Conservation (phyloP, 176 grass and related monocot genomes). For the Otatea glauca region DNA sequence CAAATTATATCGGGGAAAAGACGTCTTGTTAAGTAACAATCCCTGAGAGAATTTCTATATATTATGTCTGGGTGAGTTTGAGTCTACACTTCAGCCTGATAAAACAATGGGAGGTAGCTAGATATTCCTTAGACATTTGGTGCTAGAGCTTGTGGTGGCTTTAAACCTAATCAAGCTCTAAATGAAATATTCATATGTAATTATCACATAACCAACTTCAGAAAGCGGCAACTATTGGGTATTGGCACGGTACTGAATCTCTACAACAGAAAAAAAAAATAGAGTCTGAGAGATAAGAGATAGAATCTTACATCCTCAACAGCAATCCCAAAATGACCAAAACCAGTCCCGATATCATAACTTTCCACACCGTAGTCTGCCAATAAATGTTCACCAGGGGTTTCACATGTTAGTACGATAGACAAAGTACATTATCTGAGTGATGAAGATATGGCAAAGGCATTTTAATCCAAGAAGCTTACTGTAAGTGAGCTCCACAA, state of each 20-base stretch:
- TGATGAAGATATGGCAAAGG: not conserved
- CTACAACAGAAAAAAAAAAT: not conserved
- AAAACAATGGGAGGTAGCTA: not conserved
- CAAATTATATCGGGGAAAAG: conserved; percentile 4
- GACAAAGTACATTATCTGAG: not conserved
- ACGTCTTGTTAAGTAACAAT: not conserved
- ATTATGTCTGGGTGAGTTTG: conserved; percentile 5
- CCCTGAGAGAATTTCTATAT: not conserved
- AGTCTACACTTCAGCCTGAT: not conserved
- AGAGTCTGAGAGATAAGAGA: not conserved
- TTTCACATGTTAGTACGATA: conserved; percentile 14
- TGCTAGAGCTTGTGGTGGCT: not conserved
- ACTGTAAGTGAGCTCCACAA: conserved; percentile 94
- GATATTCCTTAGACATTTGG: conserved; percentile 1
- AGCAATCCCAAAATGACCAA: conserved; percentile 92
- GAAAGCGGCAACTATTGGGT: not conserved
- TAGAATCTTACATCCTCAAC: conserved; percentile 81
- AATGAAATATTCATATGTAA: not conserved
- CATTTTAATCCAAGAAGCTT: conserved; percentile 42
- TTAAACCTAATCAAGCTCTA: conserved; percentile 32
- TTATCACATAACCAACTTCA: not conserved
- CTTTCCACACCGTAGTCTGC: conserved; percentile 92
- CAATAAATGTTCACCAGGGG: not conserved
- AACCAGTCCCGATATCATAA: conserved; percentile 80
- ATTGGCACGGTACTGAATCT: not conserved